Base-by-base conservation (phyloP, 129 eudicot genomes). In the Arctium lappa region DNA sequence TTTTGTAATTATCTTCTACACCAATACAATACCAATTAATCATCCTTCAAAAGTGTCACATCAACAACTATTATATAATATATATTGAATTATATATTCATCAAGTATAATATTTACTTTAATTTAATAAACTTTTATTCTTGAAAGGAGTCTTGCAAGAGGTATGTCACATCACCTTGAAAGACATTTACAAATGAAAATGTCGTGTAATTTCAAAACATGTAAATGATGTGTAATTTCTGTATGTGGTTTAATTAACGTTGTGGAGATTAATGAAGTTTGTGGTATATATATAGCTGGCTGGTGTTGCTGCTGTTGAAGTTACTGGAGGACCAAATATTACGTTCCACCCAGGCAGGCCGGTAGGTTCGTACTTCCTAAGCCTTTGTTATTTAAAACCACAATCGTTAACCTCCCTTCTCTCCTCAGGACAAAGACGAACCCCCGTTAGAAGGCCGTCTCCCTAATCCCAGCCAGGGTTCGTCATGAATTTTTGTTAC, bases 251-350 rank as follows among this genome's bases (percentile, higher is more conserved):
- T 50, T 10, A 46, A 33, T 60, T 27, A 32, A 15, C 31, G 10
- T 18, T 63, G 2, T 33, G 46, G 56, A 73, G 2, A 22, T 80
- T 68, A 36, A 75, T 69, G 1, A 30, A 38, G 1, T 9, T 6
- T 79, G n/a, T 18, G 13, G 50, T 42, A 33, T 33, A 33, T 22
- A 32, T 82, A 29, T 73, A 95, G 99, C 78, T 95, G 88, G 99
- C 95, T 85, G 99, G 99, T 40, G 89, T 93, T 82, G 97, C 90
- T 74, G 97, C 97, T 53, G 97, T 95, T 74, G 99, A 95, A 72
- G 84, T 82, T 53, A 91, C 94, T 7, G 98, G 99, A 76, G 99
- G 99, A 36, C 99, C 99, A 73, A 90, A 90, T 70, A 84, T 95
- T 84, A 92, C 97, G 11, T 95, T 95, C 82, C 97, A 95, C 86